Base-by-base conservation (phyloP, 2,329 filamentous ascomycete genomes). In the Taxawa tesnikishii region DNA sequence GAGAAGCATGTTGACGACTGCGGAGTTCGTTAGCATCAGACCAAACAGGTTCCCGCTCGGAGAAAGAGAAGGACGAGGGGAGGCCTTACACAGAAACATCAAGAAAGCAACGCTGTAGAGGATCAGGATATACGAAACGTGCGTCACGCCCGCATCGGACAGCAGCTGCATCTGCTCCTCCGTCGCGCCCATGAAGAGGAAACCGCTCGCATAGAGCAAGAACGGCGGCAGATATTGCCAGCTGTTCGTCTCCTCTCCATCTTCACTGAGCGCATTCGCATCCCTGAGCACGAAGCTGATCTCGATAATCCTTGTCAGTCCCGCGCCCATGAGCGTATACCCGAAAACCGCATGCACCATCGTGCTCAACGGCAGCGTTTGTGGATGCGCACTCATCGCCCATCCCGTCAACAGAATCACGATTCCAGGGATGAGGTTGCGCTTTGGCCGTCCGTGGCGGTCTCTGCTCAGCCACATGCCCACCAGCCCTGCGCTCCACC, bases 121-220 rank as follows among this genome's bases (percentile, higher is more conserved):
- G 32, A 96, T 87, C 15, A 98, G 68, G 25, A 96, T 75, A 55
- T 96, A 98, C 4, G 87, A 79, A 26, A 96, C 83, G 49, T 92
- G 84, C 15, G 85, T 85, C 47, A 96, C 76, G 37, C 76, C 69
- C 0, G 82, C 79, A 24, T 73, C 64, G 25, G 73, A 68, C 4
- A 96, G 65, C 2, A 94, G 64, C 14, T 66, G 50, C 83, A 96
- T 94, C 58, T 96, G 90, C 60, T 98, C 87, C 54, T 96, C 90
- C 1, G 85, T 96, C 11, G 90, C 88, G 18, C 84, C 82, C 85
- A 96, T 93, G 62, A 98, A 98, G 25, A 98, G 68, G 60, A 96
- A 94, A 2, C 90, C 90, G 3, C 87, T 81, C 5, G 87, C 85
- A 49, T 83, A 93, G 16, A 98, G 71, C 25, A 96, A 69, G 47